Evolutionary conservation across 2,329 filamentous ascomycete species (phyloP).

Genomic region (Aspergillus sp.): DNA sequence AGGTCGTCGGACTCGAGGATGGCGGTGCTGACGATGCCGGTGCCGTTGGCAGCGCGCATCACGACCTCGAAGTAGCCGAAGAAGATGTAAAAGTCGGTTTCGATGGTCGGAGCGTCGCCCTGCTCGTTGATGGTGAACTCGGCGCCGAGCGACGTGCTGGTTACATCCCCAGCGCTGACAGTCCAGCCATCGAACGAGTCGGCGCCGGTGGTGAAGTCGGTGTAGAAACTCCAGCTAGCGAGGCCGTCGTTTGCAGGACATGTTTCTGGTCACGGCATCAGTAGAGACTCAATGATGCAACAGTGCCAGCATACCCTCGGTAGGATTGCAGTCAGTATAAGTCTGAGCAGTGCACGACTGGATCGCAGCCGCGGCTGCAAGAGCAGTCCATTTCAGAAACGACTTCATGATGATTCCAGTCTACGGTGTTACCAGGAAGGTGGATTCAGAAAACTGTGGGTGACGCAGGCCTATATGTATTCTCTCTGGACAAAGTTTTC

Average conservation of each 20-base stretch:
- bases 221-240: constrained; percentile 37
- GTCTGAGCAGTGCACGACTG: constrained; percentile 62
- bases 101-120: constrained; percentile 83
- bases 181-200: constrained; percentile 63
- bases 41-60: constrained; percentile 81
- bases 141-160: constrained; percentile 68
- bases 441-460: too few species aligned
- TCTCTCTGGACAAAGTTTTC: background rate
- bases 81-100: constrained; percentile 96
- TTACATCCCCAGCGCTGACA: constrained; percentile 63
- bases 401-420: constrained; percentile 1
- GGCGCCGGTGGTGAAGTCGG: constrained; percentile 51
- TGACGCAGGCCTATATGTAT: background rate
- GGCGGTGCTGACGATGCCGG: constrained; percentile 89
- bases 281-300: background rate
- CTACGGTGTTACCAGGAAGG: too few species aligned
- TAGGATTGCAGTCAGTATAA: constrained; percentile 72
- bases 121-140: constrained; percentile 73
- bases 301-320: constrained; percentile 20
- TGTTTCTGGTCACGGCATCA: constrained; percentile 23
- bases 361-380: constrained; percentile 6
- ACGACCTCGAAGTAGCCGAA: constrained; percentile 86
- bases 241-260: constrained; percentile 74
- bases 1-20: constrained; percentile 87
- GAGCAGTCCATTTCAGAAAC: constrained; percentile 3